A percentile compares a stretch with the other conserved stretches of the same genome.
Evolutionary conservation across 1,284 basidiomycete species (phyloP).

Genomic region (Athelia psychrophila): DNA sequence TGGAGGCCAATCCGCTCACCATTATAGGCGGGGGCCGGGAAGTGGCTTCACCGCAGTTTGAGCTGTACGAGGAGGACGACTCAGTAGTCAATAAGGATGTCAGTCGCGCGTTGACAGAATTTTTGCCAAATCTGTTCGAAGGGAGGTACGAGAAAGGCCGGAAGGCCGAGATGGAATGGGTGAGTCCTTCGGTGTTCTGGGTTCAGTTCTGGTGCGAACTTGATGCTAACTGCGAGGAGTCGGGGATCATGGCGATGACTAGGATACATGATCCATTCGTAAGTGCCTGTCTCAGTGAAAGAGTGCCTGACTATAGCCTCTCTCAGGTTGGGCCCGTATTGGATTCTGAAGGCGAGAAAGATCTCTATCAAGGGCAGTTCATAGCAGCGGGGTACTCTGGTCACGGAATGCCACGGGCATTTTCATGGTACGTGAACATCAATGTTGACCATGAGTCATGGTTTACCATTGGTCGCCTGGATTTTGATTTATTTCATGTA

Average conservation of each 20-base stretch:
- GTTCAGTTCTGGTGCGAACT: conserved; percentile 1
- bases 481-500: conserved; percentile 22
- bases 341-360: conserved; percentile 19
- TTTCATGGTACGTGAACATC: conserved; percentile 52
- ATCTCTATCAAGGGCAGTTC: conserved; percentile 55
- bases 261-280: conserved; percentile 66
- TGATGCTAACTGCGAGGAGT: conserved; percentile 37
- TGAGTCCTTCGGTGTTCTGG: conserved; percentile 23
- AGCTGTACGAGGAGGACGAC: conserved; percentile 63
- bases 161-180: conserved; percentile 76
- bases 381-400: conserved; percentile 75
- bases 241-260: conserved; percentile 83
- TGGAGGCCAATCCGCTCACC: conserved; percentile 47
- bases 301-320: neutral
- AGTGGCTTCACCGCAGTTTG: conserved; percentile 37
- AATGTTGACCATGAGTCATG: conserved; percentile 1
- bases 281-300: conserved; percentile 21
- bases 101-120: conserved; percentile 47
- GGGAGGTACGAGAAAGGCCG: conserved; percentile 19
- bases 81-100: conserved; percentile 45
- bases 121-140: conserved; percentile 59
- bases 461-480: neutral
- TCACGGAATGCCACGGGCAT: conserved; percentile 81
- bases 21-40: conserved; percentile 76
- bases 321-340: conserved; percentile 65